phyloP scores from a whole-genome alignment of 768 basidiomycete genomes.

The Leccinellum albellum region DNA sequence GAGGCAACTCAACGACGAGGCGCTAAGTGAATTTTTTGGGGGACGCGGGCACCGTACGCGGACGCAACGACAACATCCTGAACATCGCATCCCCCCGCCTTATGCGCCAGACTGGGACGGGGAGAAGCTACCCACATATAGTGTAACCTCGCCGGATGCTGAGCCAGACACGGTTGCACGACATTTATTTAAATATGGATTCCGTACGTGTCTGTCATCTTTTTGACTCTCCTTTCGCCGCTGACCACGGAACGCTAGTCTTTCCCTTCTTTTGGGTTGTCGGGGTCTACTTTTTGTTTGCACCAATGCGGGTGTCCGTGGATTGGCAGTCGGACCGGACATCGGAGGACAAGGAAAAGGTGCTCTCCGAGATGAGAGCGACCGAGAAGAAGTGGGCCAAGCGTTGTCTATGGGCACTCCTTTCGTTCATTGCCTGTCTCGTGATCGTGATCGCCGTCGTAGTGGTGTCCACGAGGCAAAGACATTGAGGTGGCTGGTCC shows the following conservation, averaged over 20 bases:
- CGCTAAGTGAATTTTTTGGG: conserved; percentile 31
- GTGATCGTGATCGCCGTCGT: conserved; percentile 25
- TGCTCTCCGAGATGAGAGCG: conserved; percentile 45
- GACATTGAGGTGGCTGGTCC: conserved; percentile 18
- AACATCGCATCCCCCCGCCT: conserved; percentile 33
- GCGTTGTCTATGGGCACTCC: conserved; percentile 52
- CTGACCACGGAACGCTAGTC: conserved; percentile 31
- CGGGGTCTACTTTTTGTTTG: conserved; percentile 52
- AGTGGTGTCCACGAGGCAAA: conserved; percentile 10
- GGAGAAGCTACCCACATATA: conserved; percentile 27
- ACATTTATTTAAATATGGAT: conserved; percentile 62
- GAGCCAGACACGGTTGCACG: conserved; percentile 56
- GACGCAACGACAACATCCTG: conserved; percentile 2
- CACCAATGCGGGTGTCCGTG: conserved; percentile 46
- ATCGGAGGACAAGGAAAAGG: conserved; percentile 43
- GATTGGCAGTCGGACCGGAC: conserved; percentile 59
- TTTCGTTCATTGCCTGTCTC: conserved; percentile 41
- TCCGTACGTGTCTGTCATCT: conserved; percentile 39
- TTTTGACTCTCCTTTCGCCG: too few species aligned
- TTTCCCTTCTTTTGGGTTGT: conserved; percentile 63
- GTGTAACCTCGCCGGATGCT: conserved; percentile 21
- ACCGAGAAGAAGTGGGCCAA: conserved; percentile 55
- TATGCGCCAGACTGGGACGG: conserved; percentile 42
- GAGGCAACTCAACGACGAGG: conserved; percentile 28
- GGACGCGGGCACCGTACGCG: conserved; percentile 25